A percentile compares a stretch with the other conserved stretches of the same genome.
Conservation (phyloP, 345 rosid species). For the Corchorus capsularis region DNA sequence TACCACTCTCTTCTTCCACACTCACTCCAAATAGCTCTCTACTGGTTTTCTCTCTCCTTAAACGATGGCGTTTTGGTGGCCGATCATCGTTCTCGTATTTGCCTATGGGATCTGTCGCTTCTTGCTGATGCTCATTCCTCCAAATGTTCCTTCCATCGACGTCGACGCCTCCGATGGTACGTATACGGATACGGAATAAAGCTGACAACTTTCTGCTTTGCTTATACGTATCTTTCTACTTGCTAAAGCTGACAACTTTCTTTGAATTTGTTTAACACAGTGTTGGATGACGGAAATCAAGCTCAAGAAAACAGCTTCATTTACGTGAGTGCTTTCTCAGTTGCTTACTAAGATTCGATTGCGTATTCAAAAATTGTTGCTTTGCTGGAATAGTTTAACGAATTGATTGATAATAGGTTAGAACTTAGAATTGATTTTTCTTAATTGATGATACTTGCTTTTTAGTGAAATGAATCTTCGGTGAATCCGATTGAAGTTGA, state of each 20-base stretch:
- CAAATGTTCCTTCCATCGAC: slow-evolving; percentile 89
- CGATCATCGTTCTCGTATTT: slow-evolving; percentile 72
- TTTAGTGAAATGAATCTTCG: not conserved
- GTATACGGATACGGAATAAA: not conserved
- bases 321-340: slow-evolving; percentile 59
- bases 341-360: not conserved
- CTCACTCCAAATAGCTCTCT: not conserved
- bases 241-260: not conserved
- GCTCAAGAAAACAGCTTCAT: slow-evolving; percentile 85
- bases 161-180: slow-evolving; percentile 95
- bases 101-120: slow-evolving; percentile 94
- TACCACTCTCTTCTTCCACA: slow-evolving; percentile 5
- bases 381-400: not conserved
- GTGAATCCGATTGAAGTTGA: not conserved
- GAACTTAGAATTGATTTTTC: too few species aligned
- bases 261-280: slow-evolving; percentile 38
- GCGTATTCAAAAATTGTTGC: too few species aligned
- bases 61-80: slow-evolving; percentile 92
- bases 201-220: not conserved
- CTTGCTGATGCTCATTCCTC: slow-evolving; percentile 86
- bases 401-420: not conserved
- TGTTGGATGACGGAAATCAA: slow-evolving; percentile 76
- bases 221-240: slow-evolving; percentile 5
- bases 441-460: not conserved
- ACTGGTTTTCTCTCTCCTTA: not conserved